Evolutionary conservation across 2,329 filamentous ascomycete genomes (phyloP), one percentile per base, ranked within the genome.

Genomic region (Bimuria novae-zelandiae): DNA sequence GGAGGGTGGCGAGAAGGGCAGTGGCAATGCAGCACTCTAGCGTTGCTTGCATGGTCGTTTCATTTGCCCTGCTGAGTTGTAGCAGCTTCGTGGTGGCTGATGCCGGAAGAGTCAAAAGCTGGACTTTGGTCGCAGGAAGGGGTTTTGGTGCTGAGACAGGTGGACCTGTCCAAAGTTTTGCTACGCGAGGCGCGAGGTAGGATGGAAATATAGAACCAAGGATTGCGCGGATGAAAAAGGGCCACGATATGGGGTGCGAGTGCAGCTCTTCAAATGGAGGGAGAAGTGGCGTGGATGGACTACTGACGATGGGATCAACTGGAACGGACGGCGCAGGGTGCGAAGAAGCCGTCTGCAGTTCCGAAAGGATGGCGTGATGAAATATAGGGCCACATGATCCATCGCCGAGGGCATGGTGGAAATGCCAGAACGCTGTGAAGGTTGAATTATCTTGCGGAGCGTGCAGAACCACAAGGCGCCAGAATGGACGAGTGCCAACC

Each of bases 371-470:
- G 0, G 70, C 65, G 7, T 67, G 60, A 49, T 81, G 79, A 54
- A 81, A 81, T 0, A 75, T 68, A 23, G 78, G 70, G 0, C 75
- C 77, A 0, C 77, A 79, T 7, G 63, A 64, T 1, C 79, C 79
- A 57, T 82, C 79, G 2, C 74, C 75, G 44, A 81, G 67, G 2
- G 74, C 76, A 64, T 81, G 79, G 51, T 82, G 79, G 55, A 71
- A 80, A 8, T 80, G 66, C 63, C 79, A 81, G 2, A 63, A 64
- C 1, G 73, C 76, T 0, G 76, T 78, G 52, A 82, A 80, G 2
- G 33, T 51, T 4, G 55, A 22, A 7, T 41, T 21, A 10, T 49
- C 25, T 33, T 10, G n/a, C 10, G 23, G 17, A 17, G 33, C 10
- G 51, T 7, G 54, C 57, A 79, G 51, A 19, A 81, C 58, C 16